phyloP scores from a whole-genome alignment of 169 alveolate species.

The Cryptosporidium bovis region DNA sequence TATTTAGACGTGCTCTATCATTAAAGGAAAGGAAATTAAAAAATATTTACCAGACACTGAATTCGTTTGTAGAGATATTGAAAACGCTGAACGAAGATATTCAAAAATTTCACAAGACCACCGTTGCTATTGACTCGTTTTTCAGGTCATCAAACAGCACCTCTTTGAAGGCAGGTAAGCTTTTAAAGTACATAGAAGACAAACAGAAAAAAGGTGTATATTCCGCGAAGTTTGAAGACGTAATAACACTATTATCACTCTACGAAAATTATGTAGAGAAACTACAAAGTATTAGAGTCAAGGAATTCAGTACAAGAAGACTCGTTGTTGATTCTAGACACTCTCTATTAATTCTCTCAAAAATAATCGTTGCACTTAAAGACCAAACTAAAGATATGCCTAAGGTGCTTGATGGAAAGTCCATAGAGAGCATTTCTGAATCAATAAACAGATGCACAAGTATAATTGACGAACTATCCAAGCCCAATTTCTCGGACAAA shows the following conservation, averaged over 20 bases:
- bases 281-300: slow-evolving; percentile 30
- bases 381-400: slow-evolving; percentile 37
- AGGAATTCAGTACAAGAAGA: slow-evolving; percentile 35
- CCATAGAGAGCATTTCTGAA: slow-evolving; percentile 32
- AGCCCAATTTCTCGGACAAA: slow-evolving; percentile 10
- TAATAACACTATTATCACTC: slow-evolving; percentile 26
- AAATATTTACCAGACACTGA: slow-evolving; percentile 28
- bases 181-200: slow-evolving; percentile 49
- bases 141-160: slow-evolving; percentile 41
- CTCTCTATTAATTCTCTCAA: slow-evolving; percentile 56
- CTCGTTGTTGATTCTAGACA: slow-evolving; percentile 49
- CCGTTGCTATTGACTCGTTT: slow-evolving; percentile 41
- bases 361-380: slow-evolving; percentile 46
- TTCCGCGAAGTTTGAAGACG: slow-evolving; percentile 50
- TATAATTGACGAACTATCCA: slow-evolving; percentile 34
- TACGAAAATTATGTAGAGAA: slow-evolving; percentile 53
- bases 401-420: slow-evolving; percentile 13
- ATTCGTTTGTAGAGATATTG: slow-evolving; percentile 24
- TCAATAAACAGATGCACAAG: slow-evolving; percentile 46
- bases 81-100: slow-evolving; percentile 54
- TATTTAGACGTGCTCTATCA: slow-evolving; percentile 41
- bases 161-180: slow-evolving; percentile 34
- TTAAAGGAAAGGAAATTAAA: slow-evolving; percentile 45
- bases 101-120: slow-evolving; percentile 31
- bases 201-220: slow-evolving; percentile 60